Conservation (phyloP, 352 stramenopile genomes). For the Globisporangium paroecandrum region DNA sequence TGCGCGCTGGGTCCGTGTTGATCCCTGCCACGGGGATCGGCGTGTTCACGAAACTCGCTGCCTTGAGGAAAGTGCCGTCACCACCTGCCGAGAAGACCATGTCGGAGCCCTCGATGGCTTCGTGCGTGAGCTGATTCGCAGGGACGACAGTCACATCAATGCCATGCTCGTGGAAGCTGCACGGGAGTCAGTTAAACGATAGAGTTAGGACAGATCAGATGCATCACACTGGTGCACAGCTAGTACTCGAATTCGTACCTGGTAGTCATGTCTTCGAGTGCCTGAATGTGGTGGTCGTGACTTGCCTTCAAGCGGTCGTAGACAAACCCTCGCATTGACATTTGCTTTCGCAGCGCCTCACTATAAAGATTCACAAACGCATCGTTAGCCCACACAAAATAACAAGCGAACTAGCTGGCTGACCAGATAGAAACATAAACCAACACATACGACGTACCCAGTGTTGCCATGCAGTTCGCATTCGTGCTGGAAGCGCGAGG, state of each 20-base stretch:
- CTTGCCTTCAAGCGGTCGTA: constrained; percentile 84
- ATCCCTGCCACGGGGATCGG: constrained; percentile 80
- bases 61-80: constrained; percentile 86
- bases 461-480: constrained; percentile 76
- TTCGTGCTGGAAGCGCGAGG: constrained; percentile 85
- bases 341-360: constrained; percentile 86
- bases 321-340: constrained; percentile 88
- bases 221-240: not conserved
- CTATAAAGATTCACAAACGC: constrained; percentile 22
- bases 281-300: constrained; percentile 83
- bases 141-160: constrained; percentile 73
- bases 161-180: constrained; percentile 61
- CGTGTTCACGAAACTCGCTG: constrained; percentile 83
- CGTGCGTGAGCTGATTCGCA: constrained; percentile 78
- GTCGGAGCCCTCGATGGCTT: constrained; percentile 70
- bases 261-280: constrained; percentile 79
- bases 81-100: constrained; percentile 87
- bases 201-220: not conserved
- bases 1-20: constrained; percentile 83
- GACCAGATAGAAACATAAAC: not conserved
- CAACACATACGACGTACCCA: constrained; percentile 36
- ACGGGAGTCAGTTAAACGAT: not conserved
- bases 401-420: constrained; percentile 1
- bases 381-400: constrained; percentile 3
- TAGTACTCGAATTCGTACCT: constrained; percentile 25